Evolutionary conservation across 305 asterid genomes (phyloP).

Genomic region (Vinca major): DNA sequence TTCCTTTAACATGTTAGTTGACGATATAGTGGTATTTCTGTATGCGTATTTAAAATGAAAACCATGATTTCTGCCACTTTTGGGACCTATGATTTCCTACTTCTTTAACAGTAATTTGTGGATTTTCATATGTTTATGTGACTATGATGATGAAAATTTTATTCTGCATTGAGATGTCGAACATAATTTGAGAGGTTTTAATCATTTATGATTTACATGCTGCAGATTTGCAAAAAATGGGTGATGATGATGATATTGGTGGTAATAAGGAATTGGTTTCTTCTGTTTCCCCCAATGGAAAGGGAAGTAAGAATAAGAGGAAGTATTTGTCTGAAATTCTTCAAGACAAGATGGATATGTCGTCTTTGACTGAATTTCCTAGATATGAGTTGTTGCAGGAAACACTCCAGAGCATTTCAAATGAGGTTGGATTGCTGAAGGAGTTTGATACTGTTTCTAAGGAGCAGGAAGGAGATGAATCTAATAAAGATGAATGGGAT

Average conservation of each 20-base stretch:
- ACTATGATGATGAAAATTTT: conserved; percentile 5
- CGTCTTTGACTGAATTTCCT: conserved; percentile 38
- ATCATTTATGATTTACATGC: not conserved
- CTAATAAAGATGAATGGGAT: conserved; percentile 45
- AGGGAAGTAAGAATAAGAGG: conserved; percentile 56
- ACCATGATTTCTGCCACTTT: not conserved
- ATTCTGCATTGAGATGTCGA: conserved; percentile 2
- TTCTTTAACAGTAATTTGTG: not conserved
- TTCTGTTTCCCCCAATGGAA: conserved; percentile 22
- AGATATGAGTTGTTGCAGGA: conserved; percentile 44
- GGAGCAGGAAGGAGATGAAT: conserved; percentile 27
- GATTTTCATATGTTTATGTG: not conserved
- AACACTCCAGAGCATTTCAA: conserved; percentile 19
- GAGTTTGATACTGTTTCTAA: conserved; percentile 18
- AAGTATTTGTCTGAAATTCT: conserved; percentile 41
- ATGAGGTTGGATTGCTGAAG: conserved; percentile 26
- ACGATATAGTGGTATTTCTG: not conserved
- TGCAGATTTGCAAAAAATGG: conserved; percentile 23
- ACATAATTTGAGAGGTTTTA: not conserved
- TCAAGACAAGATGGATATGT: conserved; percentile 19
- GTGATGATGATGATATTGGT: conserved; percentile 19
- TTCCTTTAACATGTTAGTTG: not conserved
- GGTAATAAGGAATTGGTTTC: conserved; percentile 22
- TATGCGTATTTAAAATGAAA: not conserved
- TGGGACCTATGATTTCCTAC: not conserved